Evolutionary conservation across 1,284 basidiomycete genomes (phyloP).

Genomic region (Polyporus tsugae): DNA sequence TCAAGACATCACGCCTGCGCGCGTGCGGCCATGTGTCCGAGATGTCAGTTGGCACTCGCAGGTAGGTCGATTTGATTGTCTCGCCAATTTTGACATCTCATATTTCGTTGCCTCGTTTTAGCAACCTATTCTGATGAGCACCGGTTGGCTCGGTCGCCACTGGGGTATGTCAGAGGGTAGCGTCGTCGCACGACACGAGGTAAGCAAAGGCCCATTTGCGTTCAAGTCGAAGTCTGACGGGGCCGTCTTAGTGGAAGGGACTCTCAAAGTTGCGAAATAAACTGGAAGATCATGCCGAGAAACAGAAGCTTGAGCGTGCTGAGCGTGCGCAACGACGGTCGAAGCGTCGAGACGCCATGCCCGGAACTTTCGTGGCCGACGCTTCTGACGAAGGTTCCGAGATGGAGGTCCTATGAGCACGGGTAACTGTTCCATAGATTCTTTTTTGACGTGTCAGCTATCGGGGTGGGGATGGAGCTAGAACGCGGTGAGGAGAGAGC

Average conservation of each 20-base stretch:
- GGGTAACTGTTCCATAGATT: no score
- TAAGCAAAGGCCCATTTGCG: constrained; percentile 10
- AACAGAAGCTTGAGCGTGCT: constrained; percentile 46
- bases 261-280: constrained; percentile 72
- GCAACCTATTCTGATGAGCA: constrained; percentile 92
- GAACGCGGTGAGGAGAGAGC: not conserved
- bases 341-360: constrained; percentile 27
- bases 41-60: constrained; percentile 93
- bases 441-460: not conserved
- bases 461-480: not conserved
- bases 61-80: constrained; percentile 44
- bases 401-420: constrained; percentile 5
- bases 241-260: constrained; percentile 81
- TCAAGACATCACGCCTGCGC: constrained; percentile 34
- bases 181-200: constrained; percentile 82
- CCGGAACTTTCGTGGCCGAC: constrained; percentile 32
- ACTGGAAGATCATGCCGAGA: constrained; percentile 82
- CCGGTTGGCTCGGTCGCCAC: constrained; percentile 81
- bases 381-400: constrained; percentile 28
- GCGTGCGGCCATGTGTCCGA: constrained; percentile 71
- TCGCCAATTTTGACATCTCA: constrained; percentile 1
- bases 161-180: constrained; percentile 58
- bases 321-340: constrained; percentile 35
- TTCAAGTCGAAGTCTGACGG: not conserved
- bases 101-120: constrained; percentile 38